Evolutionary conservation across 352 stramenopile species (phyloP).

Genomic region (Phytophthora lateralis): DNA sequence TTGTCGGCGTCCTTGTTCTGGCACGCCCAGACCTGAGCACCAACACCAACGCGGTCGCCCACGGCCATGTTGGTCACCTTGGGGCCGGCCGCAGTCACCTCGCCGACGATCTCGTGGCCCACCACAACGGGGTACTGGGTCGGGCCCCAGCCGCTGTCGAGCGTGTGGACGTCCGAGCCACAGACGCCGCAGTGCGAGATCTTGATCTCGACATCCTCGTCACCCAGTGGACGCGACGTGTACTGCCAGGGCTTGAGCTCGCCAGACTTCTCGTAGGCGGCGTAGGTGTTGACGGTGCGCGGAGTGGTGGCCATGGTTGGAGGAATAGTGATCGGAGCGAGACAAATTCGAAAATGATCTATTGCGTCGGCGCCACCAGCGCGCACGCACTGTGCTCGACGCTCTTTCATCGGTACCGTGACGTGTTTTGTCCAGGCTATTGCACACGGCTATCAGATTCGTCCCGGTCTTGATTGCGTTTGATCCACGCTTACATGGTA

Average conservation of each 20-base stretch:
- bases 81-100: constrained; percentile 43
- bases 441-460: constrained; percentile 16
- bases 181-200: constrained; percentile 73
- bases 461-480: constrained; percentile 23
- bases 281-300: constrained; percentile 55
- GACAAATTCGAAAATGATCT: constrained; percentile 29
- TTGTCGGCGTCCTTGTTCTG: constrained; percentile 59
- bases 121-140: constrained; percentile 51
- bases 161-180: constrained; percentile 58
- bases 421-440: constrained; percentile 21
- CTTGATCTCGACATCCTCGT: constrained; percentile 63
- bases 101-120: constrained; percentile 63
- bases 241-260: constrained; percentile 57
- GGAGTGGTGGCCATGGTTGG: constrained; percentile 34
- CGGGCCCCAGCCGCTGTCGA: constrained; percentile 52
- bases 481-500: constrained; percentile 22
- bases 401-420: not conserved
- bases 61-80: constrained; percentile 73
- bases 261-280: constrained; percentile 43
- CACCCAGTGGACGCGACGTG: constrained; percentile 44
- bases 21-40: constrained; percentile 78
- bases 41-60: constrained; percentile 80
- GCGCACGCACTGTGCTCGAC: not conserved
- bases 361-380: constrained; percentile 1
- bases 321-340: constrained; percentile 8